A percentile compares a stretch with the other conserved stretches of the same genome.
phyloP scores from a whole-genome alignment of 2,329 filamentous ascomycete species.

The Hymenoscyphus linearis region DNA sequence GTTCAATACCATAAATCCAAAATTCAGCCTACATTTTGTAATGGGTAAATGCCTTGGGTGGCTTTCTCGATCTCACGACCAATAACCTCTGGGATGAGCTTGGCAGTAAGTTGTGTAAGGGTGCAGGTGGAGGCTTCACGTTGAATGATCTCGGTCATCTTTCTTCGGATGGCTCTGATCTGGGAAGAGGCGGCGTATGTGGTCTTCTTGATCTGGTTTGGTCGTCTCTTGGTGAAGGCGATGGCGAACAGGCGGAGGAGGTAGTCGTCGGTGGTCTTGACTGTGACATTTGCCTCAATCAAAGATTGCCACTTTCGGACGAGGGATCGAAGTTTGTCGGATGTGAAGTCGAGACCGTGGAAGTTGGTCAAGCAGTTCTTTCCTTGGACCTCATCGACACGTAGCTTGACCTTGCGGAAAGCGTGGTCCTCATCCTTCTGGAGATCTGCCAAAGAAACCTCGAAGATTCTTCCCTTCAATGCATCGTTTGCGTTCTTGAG shows the following conservation, averaged over 20 bases:
- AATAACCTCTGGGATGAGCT: constrained; percentile 99
- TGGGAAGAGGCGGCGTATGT: constrained; percentile 96
- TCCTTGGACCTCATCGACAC: constrained; percentile 97
- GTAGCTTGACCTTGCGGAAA: constrained; percentile 99
- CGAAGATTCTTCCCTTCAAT: constrained; percentile 97
- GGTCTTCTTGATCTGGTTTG: constrained; percentile 99
- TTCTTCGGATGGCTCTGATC: constrained; percentile 96
- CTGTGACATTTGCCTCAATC: constrained; percentile 98
- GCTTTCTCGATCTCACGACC: constrained; percentile 99
- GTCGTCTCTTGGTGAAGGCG: constrained; percentile 97
- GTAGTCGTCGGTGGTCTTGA: constrained; percentile 99
- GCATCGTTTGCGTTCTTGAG: constrained; percentile 99
- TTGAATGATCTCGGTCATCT: constrained; percentile 99
- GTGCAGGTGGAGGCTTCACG: constrained; percentile 93
- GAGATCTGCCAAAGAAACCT: constrained; percentile 97
- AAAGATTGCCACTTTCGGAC: constrained; percentile 99
- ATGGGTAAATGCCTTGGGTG: constrained; percentile 98
- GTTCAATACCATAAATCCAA: neutral
- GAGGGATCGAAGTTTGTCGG: constrained; percentile 98
- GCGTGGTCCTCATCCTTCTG: constrained; percentile 99
- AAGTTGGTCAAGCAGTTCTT: constrained; percentile 99
- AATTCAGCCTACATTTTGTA: constrained; percentile 75
- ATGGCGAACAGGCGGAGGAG: constrained; percentile 98
- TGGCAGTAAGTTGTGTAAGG: constrained; percentile 91
- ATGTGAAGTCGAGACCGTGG: constrained; percentile 99